phyloP scores from a whole-genome alignment of 148 eudicot species.

The Drosera capensis region DNA sequence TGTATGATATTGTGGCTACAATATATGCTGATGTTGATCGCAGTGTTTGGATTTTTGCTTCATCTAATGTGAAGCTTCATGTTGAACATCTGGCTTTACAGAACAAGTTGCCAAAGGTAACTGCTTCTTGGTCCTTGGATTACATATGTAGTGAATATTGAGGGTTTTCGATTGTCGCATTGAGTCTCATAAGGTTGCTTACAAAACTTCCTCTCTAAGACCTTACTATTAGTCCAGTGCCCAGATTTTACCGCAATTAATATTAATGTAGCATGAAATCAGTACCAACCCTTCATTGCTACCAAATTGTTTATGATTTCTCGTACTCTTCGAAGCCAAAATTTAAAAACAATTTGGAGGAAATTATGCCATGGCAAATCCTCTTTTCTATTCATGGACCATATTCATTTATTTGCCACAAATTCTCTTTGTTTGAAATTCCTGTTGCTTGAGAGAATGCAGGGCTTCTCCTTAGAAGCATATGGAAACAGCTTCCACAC shows the following conservation, averaged over 20 bases:
- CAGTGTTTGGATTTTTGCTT: conserved; percentile 51
- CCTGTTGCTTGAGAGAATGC: conserved; percentile 25
- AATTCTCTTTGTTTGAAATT: neutral
- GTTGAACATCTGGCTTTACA: conserved; percentile 76
- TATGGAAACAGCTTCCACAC: conserved; percentile 36
- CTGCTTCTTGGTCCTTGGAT: neutral
- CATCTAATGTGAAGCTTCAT: conserved; percentile 88
- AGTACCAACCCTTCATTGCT: no score
- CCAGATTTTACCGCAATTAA: no score
- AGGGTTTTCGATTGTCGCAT: neutral
- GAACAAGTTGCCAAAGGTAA: conserved; percentile 72
- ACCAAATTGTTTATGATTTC: no score
- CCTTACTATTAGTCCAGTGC: no score
- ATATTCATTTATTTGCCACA: neutral
- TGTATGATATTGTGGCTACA: conserved; percentile 63
- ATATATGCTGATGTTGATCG: conserved; percentile 72
- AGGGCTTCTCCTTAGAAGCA: conserved; percentile 69
- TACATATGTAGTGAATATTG: neutral
- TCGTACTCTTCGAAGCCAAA: no score
- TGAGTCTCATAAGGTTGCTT: neutral
- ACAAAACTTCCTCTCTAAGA: no score
- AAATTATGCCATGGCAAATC: neutral
- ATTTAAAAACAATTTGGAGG: no score
- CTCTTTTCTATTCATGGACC: neutral
- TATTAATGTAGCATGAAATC: no score